Evolutionary conservation across 2,329 filamentous ascomycete genomes (phyloP), one percentile per base, ranked within the genome.

Genomic region (Ascochyta pisi): DNA sequence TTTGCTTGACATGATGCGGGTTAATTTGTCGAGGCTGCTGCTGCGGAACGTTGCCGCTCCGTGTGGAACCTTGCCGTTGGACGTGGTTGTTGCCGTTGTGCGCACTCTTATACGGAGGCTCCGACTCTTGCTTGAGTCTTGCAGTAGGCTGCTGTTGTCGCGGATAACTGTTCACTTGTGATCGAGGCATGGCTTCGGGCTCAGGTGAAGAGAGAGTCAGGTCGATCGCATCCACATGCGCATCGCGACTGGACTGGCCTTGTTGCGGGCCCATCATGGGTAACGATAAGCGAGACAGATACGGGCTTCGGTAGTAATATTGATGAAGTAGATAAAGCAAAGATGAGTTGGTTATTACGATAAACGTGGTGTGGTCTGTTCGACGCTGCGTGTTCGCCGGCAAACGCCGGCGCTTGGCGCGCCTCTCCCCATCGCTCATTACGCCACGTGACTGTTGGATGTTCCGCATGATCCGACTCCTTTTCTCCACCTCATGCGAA

Each of bases 191-290:
- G 29, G 50, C 27, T 35, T 60, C 59, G 3, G 65, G 64, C 40
- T 68, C 67, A 6, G 67, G 67, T 5, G 66, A 68, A 37, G 67
- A 65, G 4, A 62, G 27, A 13, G 68, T 70, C 12, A 70, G 58
- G 47, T 70, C 67, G 22, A 70, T 69, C 4, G 66, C 58, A 19
- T 69, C 62, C 12, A 61, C 27, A 9, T 51, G 40, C 26, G 16
- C 37, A 8, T 40, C 37, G 22, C 43, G 23, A 8, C 33, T 31
- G 34, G 26, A 15, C 33, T 40, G 42, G 13, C 34, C 46, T 12
- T 33, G 41, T 13, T 40, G 46, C 34, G 45, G 45, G n/a, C 34
- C 23, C 54, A 57, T 57, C 34, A 3, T 45, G 13, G 6, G 7
- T 19, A 33, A 15, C 15, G 42, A 37, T 22, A 3, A 22, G 29